These are phyloP conservation scores for Danielozyma ontarioensis DNA, from an alignment of 805 yeast genomes.

Conservation along the genomic window DNA sequence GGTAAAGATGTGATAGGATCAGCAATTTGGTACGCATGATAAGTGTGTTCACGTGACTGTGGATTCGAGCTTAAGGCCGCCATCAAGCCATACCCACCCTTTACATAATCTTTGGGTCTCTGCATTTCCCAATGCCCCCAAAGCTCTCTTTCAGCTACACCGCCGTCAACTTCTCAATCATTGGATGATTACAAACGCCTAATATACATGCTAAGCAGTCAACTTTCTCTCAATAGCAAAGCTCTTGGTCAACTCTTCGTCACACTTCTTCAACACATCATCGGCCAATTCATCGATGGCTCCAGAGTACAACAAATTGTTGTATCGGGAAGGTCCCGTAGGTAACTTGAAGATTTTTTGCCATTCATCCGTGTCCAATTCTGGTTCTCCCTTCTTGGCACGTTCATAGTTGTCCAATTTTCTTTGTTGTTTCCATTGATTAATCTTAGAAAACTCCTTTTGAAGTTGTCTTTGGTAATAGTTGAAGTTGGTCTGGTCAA, in stretches of 20 bases:
- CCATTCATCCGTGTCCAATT: slow-evolving; percentile 61
- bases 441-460: slow-evolving; percentile 63
- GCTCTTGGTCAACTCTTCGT: slow-evolving; percentile 59
- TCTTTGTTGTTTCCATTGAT: slow-evolving; percentile 70
- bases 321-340: slow-evolving; percentile 69
- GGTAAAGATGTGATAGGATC: too few relatives aligned
- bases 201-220: slow-evolving; percentile 13
- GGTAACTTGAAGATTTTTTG: slow-evolving; percentile 60
- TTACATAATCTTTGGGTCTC: too few relatives aligned
- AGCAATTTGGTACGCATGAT: too few relatives aligned
- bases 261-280: slow-evolving; percentile 66
- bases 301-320: slow-evolving; percentile 62
- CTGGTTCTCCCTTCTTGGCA: slow-evolving; percentile 52
- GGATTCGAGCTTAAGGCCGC: too few relatives aligned
- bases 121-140: too few relatives aligned
- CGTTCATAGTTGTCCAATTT: slow-evolving; percentile 60
- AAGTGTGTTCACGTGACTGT: too few relatives aligned
- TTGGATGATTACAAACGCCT: too few relatives aligned
- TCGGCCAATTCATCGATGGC: slow-evolving; percentile 66
- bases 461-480: slow-evolving; percentile 73
- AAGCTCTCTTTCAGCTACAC: too few relatives aligned
- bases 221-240: slow-evolving; percentile 54
- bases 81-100: too few relatives aligned
- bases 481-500: slow-evolving; percentile 75
- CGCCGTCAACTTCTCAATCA: too few relatives aligned